Percentiles rank a stretch among this genome's conserved stretches.
Conservation (phyloP, 1,284 basidiomycete genomes). For the Sanguinoderma infundibulare region DNA sequence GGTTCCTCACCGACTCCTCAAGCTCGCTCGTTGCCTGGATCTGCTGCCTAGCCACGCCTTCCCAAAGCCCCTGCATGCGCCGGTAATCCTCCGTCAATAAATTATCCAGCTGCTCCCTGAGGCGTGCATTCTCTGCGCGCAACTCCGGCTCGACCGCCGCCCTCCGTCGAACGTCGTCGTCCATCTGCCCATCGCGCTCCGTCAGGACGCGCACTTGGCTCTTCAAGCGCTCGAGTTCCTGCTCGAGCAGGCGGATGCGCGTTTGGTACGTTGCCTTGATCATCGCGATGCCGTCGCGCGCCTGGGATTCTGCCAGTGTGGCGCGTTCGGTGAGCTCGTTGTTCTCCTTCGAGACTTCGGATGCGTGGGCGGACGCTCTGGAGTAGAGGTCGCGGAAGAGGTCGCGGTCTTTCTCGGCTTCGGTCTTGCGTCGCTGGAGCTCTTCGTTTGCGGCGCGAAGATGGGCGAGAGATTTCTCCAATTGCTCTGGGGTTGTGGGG, state of each 20-base stretch:
- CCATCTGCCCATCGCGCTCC: conserved; percentile 57
- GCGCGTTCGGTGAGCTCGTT: conserved; percentile 51
- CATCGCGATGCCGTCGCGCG: conserved; percentile 52
- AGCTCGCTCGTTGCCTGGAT: conserved; percentile 23
- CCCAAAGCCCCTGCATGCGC: conserved; percentile 27
- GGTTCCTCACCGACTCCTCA: conserved; percentile 8
- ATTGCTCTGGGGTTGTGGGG: conserved; percentile 8
- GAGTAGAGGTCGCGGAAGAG: conserved; percentile 31
- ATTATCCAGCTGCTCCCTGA: conserved; percentile 29
- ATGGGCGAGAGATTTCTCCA: conserved; percentile 25
- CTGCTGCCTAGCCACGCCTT: conserved; percentile 28
- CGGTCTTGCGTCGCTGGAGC: conserved; percentile 26
- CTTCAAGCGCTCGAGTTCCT: conserved; percentile 50
- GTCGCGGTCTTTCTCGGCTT: conserved; percentile 32
- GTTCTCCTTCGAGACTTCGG: conserved; percentile 47
- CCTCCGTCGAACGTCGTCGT: conserved; percentile 58
- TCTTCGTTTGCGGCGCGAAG: conserved; percentile 26
- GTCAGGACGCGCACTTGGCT: conserved; percentile 50
- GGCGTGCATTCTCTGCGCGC: conserved; percentile 29
- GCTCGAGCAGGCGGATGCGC: conserved; percentile 50
- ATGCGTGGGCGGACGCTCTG: conserved; percentile 30
- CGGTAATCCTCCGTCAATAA: conserved; percentile 28
- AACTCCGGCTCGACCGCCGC: conserved; percentile 57
- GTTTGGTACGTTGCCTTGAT: conserved; percentile 49
- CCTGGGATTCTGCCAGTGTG: conserved; percentile 55